Conservation (phyloP, 179 eudicot species). For the Silene vulgaris region DNA sequence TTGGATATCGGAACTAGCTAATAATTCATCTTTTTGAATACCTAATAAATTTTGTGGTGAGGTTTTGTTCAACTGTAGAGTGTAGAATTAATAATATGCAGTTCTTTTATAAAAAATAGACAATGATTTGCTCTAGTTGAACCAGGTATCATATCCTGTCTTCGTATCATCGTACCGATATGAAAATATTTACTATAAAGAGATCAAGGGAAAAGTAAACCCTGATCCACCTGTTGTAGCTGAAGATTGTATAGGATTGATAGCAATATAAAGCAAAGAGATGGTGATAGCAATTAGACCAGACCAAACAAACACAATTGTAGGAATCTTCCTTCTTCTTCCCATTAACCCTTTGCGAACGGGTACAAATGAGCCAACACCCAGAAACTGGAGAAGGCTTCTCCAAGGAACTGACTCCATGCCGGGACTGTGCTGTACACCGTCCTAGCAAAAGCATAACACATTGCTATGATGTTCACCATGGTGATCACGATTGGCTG, state of each 20-base stretch:
- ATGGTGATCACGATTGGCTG: slow-evolving; percentile 82
- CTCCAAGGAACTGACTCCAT: slow-evolving; percentile 74
- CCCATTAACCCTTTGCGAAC: slow-evolving; percentile 87
- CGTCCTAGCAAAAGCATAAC: slow-evolving; percentile 49
- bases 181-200: too few species aligned
- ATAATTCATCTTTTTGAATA: neutral
- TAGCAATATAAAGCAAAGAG: slow-evolving; percentile 63
- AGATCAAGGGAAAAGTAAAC: slow-evolving; percentile 53
- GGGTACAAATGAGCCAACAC: slow-evolving; percentile 81
- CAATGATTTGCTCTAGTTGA: neutral
- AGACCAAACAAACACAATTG: slow-evolving; percentile 81
- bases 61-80: neutral
- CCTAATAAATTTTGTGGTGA: neutral
- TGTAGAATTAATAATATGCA: neutral
- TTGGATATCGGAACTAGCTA: slow-evolving; percentile 64
- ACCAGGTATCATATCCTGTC: neutral
- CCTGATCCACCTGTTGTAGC: slow-evolving; percentile 21
- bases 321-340: slow-evolving; percentile 71
- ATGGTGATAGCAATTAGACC: slow-evolving; percentile 77
- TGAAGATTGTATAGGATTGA: slow-evolving; percentile 34
- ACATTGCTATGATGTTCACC: slow-evolving; percentile 57
- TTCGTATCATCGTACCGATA: too few species aligned
- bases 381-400: slow-evolving; percentile 75
- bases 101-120: neutral
- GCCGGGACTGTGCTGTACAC: slow-evolving; percentile 38